These are phyloP conservation scores for Didymella segeticola DNA, from an alignment of 2,329 filamentous ascomycete species.

Conservation along the genomic window DNA sequence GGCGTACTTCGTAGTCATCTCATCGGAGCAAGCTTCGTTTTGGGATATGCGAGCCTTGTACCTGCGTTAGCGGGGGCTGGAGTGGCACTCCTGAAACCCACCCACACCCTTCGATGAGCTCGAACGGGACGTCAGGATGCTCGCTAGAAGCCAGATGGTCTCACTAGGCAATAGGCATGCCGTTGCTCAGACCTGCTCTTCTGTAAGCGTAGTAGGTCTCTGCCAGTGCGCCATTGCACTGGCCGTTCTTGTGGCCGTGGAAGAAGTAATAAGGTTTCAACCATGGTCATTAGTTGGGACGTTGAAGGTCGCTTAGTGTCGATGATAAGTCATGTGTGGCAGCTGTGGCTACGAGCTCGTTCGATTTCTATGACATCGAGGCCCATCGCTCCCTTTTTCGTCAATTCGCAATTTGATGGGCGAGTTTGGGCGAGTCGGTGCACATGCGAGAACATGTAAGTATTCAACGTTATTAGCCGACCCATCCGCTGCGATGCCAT, in stretches of 20 bases:
- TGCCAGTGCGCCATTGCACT: conserved; percentile 19
- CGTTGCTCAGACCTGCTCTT: conserved; percentile 19
- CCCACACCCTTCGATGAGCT: conserved; percentile 25
- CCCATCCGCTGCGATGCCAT: conserved; percentile 10
- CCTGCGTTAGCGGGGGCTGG: conserved; percentile 46
- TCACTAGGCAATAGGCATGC: conserved; percentile 30
- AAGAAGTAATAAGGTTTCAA: conserved; percentile 29
- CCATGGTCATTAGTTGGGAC: conserved; percentile 24
- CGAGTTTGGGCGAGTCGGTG: conserved; percentile 21
- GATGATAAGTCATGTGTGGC: conserved; percentile 27
- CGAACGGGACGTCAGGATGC: conserved; percentile 32
- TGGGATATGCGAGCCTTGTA: conserved; percentile 41
- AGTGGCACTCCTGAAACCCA: conserved; percentile 43
- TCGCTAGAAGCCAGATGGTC: conserved; percentile 27
- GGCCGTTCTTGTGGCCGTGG: conserved; percentile 24
- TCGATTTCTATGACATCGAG: conserved; percentile 7
- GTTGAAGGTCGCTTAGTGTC: conserved; percentile 23
- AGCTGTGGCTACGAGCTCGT: conserved; percentile 15
- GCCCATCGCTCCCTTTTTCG: conserved; percentile 8
- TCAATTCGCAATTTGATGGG: conserved; percentile 3
- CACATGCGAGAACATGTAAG: conserved; percentile 2
- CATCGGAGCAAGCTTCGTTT: conserved; percentile 44
- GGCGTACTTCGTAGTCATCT: conserved; percentile 1
- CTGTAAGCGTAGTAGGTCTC: conserved; percentile 26
- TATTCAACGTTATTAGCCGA: conserved; percentile 22